Percentiles rank a stretch among this genome's conserved stretches.
These are phyloP conservation scores for Cladosporium sphaerospermum DNA, from an alignment of 2,329 filamentous ascomycete species.

Conservation along the genomic window DNA sequence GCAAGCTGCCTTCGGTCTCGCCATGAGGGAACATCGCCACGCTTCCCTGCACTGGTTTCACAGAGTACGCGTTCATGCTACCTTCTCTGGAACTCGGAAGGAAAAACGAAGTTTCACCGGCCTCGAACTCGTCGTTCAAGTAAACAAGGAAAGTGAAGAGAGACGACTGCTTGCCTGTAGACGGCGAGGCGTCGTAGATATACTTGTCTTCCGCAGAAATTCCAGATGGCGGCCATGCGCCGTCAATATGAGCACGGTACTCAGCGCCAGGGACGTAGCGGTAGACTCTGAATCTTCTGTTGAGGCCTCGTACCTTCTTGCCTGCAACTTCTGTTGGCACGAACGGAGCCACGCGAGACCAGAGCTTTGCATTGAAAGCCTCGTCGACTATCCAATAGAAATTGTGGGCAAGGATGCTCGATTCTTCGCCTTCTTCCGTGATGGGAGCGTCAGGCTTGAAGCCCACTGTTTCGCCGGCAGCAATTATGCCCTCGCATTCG, in stretches of 20 bases:
- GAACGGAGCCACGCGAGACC: conserved; percentile 54
- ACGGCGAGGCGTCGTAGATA: conserved; percentile 60
- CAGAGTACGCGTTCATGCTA: conserved; percentile 61
- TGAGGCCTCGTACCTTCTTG: conserved; percentile 55
- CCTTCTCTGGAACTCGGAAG: conserved; percentile 59
- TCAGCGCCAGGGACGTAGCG: conserved; percentile 67
- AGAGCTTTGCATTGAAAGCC: conserved; percentile 57
- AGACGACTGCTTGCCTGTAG: conserved; percentile 55
- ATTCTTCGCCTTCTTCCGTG: conserved; percentile 56
- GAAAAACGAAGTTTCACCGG: conserved; percentile 67
- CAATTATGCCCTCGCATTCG: conserved; percentile 62
- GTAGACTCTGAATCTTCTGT: conserved; percentile 65
- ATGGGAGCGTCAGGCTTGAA: conserved; percentile 64
- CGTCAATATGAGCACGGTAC: conserved; percentile 65
- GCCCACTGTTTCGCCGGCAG: conserved; percentile 57
- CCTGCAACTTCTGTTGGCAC: conserved; percentile 53
- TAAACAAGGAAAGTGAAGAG: conserved; percentile 66
- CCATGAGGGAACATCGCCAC: conserved; percentile 66
- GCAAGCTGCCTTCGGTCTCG: conserved; percentile 56
- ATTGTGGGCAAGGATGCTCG: conserved; percentile 63
- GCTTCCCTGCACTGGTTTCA: conserved; percentile 62
- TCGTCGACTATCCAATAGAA: conserved; percentile 67
- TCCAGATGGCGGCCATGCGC: conserved; percentile 66
- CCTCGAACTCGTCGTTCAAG: conserved; percentile 65
- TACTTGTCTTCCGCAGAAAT: conserved; percentile 54